Percentiles rank a stretch among this genome's conserved stretches.
These are phyloP conservation scores for Chloromonas sp. DNA, from an alignment of 163 green algal genomes.

Conservation along the genomic window DNA sequence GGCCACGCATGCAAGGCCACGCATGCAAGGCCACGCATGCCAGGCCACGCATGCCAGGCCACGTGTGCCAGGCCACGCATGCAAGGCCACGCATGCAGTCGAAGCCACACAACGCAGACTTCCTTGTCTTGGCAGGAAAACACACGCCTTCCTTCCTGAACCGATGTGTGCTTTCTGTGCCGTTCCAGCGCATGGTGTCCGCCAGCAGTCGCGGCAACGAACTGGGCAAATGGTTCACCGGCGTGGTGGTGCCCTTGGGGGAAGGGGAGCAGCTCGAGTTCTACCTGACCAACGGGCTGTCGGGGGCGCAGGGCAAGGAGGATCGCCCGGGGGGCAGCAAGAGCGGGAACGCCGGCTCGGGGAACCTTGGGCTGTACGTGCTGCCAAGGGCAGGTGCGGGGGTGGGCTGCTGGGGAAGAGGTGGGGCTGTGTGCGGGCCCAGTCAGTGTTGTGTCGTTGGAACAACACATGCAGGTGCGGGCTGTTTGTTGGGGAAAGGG, in stretches of 20 bases:
- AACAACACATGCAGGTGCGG: no score
- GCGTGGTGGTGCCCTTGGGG: slow-evolving; percentile 31
- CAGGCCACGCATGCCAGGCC: no score
- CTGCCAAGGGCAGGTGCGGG: neutral
- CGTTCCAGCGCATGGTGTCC: slow-evolving; percentile 25
- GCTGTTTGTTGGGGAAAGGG: no score
- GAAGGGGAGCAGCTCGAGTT: slow-evolving; percentile 43
- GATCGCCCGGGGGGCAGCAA: neutral
- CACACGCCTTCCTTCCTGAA: no score
- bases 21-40: no score
- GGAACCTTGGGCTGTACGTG: neutral
- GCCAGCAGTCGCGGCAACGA: slow-evolving; percentile 46
- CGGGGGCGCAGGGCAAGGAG: neutral
- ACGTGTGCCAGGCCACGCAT: no score
- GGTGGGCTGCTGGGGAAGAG: neutral
- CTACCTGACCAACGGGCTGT: slow-evolving; percentile 27
- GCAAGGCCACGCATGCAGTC: no score
- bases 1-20: no score
- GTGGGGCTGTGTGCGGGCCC: neutral
- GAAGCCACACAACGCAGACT: no score
- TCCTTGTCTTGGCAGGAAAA: no score
- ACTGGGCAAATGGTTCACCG: slow-evolving; percentile 55
- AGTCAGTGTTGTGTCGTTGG: no score
- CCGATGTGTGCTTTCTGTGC: neutral
- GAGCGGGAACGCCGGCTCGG: neutral